Base-by-base conservation (phyloP, 1,284 basidiomycete species). In the Xerocomus minutiporus region DNA sequence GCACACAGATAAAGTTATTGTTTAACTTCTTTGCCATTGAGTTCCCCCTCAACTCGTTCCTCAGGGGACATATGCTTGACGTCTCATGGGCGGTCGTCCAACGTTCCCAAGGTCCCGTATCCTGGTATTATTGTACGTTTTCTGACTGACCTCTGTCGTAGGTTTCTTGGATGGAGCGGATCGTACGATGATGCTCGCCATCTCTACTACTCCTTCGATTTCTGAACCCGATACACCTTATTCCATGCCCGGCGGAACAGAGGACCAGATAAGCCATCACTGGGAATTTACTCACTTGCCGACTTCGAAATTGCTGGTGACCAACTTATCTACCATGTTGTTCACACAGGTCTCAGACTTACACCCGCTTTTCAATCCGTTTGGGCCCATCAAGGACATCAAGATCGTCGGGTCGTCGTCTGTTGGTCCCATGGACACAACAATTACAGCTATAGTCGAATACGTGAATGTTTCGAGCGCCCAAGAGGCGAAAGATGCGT, bases 11-110 rank as follows among this genome's bases (percentile, higher is more conserved):
- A 58, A 85, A 83, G 86, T 60, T 45, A 38, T 51, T 25, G 25
- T 47, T 50, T 47, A 50, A 20, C 36, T 46, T 45, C 6, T 40
- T 31, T n/a, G 2, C 6, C 47, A 26, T 40, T 34, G 7, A 8
- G 41, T 20, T 4, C 1, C 4, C 40, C 29, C 36, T 61, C 48
- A 53, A 55, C 20, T 34, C 20, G 9, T 26, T 26, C 23, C 51
- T 36, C 41, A 88, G 86, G 60, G 84, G 83, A 5, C 83, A 86
- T 61, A 73, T 75, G 23, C 79, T 89, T 42, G 87, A 89, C 62
- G 79, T 89, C 48, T 89, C 87, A 3, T 89, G 86, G 86, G 87
- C 86, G 17, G 87, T 90, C 29, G 87, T 89, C 38, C 87, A 89
- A 60, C 84, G 86, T 46, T 89, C 86, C 52, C 82, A 86, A 76